A percentile compares a stretch with the other conserved stretches of the same genome.
Evolutionary conservation across 805 yeast species (phyloP).

Genomic region (Saccharomycopsis javanensis): DNA sequence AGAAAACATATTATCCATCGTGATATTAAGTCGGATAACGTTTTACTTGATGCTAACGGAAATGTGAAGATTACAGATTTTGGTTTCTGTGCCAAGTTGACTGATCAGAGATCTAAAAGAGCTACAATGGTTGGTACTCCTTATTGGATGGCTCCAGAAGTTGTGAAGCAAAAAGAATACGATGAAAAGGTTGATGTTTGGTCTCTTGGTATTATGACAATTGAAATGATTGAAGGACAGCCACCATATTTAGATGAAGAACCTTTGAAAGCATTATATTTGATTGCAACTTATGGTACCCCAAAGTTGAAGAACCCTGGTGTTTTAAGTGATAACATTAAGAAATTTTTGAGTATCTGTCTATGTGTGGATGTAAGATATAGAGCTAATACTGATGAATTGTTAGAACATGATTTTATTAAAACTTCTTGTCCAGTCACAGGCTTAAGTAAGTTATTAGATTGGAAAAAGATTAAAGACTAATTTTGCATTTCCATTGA

Average conservation of each 20-base stretch:
- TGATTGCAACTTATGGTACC: conserved; percentile 95
- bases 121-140: conserved; percentile 99
- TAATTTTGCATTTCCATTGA: neutral
- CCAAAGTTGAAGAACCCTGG: conserved; percentile 89
- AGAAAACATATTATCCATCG: conserved; percentile 89
- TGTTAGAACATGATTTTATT: conserved; percentile 67
- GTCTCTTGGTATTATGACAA: conserved; percentile 96
- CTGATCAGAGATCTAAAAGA: conserved; percentile 72
- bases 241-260: conserved; percentile 97
- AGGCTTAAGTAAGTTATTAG: conserved; percentile 51
- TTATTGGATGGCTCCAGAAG: conserved; percentile 99
- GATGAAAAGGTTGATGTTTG: conserved; percentile 96
- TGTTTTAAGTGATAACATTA: conserved; percentile 61
- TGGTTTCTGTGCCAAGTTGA: conserved; percentile 92
- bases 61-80: conserved; percentile 93
- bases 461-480: conserved; percentile 31
- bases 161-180: conserved; percentile 86
- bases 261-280: conserved; percentile 84
- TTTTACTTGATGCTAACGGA: conserved; percentile 70
- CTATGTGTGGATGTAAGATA: conserved; percentile 88
- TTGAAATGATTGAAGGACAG: conserved; percentile 98
- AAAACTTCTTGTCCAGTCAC: conserved; percentile 50
- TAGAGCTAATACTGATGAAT: conserved; percentile 84
- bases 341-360: conserved; percentile 81
- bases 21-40: conserved; percentile 95